These are phyloP conservation scores for Ilyonectria destructans DNA, from an alignment of 2,329 filamentous ascomycete genomes.

Conservation along the genomic window DNA sequence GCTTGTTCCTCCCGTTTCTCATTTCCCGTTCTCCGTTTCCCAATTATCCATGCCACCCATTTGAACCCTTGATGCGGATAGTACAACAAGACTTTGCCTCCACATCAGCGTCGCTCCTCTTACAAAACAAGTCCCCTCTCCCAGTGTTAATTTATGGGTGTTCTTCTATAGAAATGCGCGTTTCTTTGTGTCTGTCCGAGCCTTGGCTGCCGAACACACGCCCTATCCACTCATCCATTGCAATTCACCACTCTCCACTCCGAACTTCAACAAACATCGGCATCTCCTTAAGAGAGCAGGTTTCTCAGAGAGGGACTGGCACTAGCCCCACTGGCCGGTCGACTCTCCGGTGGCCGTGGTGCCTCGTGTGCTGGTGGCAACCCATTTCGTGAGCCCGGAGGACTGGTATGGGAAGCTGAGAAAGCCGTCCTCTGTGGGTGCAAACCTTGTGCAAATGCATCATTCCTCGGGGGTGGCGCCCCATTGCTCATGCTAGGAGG, in stretches of 20 bases:
- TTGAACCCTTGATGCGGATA: not conserved
- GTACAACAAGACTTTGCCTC: not conserved
- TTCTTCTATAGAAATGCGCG: not conserved
- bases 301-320: conserved; percentile 85
- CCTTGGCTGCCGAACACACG: not conserved
- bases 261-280: not conserved
- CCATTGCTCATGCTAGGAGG: conserved; percentile 56
- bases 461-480: conserved; percentile 52
- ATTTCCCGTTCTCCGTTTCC: not conserved
- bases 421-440: conserved; percentile 61
- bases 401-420: conserved; percentile 62
- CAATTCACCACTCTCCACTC: not conserved
- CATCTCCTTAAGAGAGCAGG: conserved; percentile 71
- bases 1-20: too few species aligned
- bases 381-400: conserved; percentile 62
- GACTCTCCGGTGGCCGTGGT: conserved; percentile 57
- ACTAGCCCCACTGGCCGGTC: conserved; percentile 77
- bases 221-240: not conserved
- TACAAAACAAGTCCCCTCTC: not conserved
- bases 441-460: conserved; percentile 59
- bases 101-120: not conserved
- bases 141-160: not conserved
- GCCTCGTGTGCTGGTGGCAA: conserved; percentile 50
- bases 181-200: not conserved
- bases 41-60: conserved; percentile 4